These are phyloP conservation scores for Penicillium sp. DNA, from an alignment of 2,329 filamentous ascomycete genomes.

Conservation along the genomic window DNA sequence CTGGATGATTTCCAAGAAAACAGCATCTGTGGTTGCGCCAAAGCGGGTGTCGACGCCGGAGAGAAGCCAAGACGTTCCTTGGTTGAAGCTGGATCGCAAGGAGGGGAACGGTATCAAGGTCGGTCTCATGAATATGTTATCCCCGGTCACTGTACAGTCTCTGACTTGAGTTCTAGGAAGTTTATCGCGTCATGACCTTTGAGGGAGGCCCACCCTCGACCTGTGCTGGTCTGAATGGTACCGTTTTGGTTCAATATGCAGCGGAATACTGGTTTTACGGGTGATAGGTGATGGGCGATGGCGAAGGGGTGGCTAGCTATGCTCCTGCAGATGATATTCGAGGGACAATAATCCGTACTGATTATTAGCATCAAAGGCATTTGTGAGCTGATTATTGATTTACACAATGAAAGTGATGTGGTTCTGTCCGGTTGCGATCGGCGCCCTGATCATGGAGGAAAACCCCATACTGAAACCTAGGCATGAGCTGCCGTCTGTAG, in stretches of 20 bases:
- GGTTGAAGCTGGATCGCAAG: constrained; percentile 33
- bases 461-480: no score
- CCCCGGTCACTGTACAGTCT: background rate
- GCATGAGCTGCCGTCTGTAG: no score
- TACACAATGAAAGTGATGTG: no score
- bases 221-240: constrained; percentile 32
- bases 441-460: no score
- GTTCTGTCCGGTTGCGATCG: no score
- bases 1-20: constrained; percentile 30
- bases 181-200: constrained; percentile 43
- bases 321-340: no score
- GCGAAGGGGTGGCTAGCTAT: no score
- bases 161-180: constrained; percentile 31
- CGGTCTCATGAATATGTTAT: constrained; percentile 15
- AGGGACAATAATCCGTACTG: no score
- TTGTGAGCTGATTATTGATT: no score
- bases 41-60: constrained; percentile 9
- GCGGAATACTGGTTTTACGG: constrained; percentile 47
- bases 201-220: constrained; percentile 35
- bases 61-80: constrained; percentile 27
- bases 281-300: constrained; percentile 21
- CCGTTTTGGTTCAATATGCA: constrained; percentile 39
- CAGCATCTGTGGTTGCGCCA: constrained; percentile 30
- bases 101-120: constrained; percentile 33
- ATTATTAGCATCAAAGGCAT: no score